A percentile compares a stretch with the other conserved stretches of the same genome.
Evolutionary conservation across 2,329 filamentous ascomycete genomes (phyloP).

Genomic region (Didymella arachidicola): DNA sequence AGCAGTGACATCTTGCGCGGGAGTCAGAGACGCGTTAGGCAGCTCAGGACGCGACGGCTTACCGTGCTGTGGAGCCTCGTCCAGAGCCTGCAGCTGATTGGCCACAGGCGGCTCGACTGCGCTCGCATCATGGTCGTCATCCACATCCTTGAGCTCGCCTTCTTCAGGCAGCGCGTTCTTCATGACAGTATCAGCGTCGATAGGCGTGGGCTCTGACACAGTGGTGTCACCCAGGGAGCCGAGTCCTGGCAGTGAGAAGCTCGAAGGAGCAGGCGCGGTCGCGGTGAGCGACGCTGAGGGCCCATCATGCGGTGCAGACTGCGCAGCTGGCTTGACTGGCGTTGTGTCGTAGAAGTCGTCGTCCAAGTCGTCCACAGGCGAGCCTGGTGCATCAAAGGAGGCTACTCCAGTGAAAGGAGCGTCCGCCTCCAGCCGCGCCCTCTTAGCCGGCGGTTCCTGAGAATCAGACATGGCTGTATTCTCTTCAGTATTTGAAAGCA

Average conservation of each 20-base stretch:
- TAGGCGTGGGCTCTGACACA: constrained; percentile 29
- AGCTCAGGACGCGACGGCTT: constrained; percentile 36
- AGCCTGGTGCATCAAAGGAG: constrained; percentile 48
- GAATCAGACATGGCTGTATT: constrained; percentile 45
- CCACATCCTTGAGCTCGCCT: constrained; percentile 46
- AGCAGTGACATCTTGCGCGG: constrained; percentile 33
- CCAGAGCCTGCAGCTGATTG: constrained; percentile 32
- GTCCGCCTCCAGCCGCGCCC: constrained; percentile 51
- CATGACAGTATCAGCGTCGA: constrained; percentile 26
- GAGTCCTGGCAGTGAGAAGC: constrained; percentile 48
- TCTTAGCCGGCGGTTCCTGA: constrained; percentile 52
- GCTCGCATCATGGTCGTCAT: constrained; percentile 38
- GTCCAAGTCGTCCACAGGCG: constrained; percentile 51
- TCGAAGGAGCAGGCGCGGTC: constrained; percentile 36
- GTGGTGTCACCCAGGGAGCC: constrained; percentile 39
- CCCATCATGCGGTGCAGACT: constrained; percentile 29
- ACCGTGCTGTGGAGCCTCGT: constrained; percentile 38
- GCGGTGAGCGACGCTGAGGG: constrained; percentile 30
- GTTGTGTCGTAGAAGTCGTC: constrained; percentile 51
- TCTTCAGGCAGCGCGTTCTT: constrained; percentile 40
- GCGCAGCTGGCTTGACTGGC: constrained; percentile 39
- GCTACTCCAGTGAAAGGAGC: constrained; percentile 46
- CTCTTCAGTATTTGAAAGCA: constrained; percentile 38
- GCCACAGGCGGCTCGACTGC: constrained; percentile 30
- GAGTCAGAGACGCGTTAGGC: constrained; percentile 32